phyloP scores from a whole-genome alignment of 352 stramenopile species.

The Peronospora belbahrii region DNA sequence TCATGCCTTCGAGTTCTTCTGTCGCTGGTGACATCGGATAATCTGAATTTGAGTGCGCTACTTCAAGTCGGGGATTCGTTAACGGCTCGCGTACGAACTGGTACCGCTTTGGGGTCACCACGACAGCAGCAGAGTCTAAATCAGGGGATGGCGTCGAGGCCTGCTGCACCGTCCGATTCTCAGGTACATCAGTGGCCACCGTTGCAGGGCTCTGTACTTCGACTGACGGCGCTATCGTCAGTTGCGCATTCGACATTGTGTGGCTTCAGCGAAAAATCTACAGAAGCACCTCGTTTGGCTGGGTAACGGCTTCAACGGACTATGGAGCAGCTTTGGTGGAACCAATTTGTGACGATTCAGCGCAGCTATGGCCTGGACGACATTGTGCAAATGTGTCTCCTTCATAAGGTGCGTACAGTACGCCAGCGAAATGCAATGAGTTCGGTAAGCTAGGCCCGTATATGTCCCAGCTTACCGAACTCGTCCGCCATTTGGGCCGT shows the following conservation, averaged over 20 bases:
- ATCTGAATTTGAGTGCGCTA: constrained; percentile 20
- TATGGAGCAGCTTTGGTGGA: too few species aligned
- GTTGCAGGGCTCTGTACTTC: constrained; percentile 22
- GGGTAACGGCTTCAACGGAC: too few species aligned
- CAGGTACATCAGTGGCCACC: constrained; percentile 6
- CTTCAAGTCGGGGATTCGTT: constrained; percentile 49
- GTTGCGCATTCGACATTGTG: constrained; percentile 16
- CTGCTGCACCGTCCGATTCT: constrained; percentile 26
- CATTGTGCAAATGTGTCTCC: too few species aligned
- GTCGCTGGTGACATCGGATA: constrained; percentile 41
- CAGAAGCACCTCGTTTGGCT: too few species aligned
- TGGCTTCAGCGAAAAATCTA: constrained; percentile 44
- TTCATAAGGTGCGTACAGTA: too few species aligned
- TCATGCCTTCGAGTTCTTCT: constrained; percentile 48
- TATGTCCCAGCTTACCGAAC: too few species aligned
- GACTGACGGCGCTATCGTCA: constrained; percentile 9
- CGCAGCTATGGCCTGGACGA: too few species aligned
- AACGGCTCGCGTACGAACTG: constrained; percentile 66
- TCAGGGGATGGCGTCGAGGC: constrained; percentile 29
- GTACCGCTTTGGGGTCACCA: constrained; percentile 69
- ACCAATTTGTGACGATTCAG: too few species aligned
- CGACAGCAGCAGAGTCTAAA: constrained; percentile 17
- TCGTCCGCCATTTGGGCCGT: too few species aligned
- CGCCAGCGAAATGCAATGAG: too few species aligned
- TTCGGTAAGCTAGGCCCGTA: too few species aligned